Evolutionary conservation across 441 rosid genomes (phyloP), one percentile per base, ranked within the genome.

Genomic region (Francoa sonchifolia): DNA sequence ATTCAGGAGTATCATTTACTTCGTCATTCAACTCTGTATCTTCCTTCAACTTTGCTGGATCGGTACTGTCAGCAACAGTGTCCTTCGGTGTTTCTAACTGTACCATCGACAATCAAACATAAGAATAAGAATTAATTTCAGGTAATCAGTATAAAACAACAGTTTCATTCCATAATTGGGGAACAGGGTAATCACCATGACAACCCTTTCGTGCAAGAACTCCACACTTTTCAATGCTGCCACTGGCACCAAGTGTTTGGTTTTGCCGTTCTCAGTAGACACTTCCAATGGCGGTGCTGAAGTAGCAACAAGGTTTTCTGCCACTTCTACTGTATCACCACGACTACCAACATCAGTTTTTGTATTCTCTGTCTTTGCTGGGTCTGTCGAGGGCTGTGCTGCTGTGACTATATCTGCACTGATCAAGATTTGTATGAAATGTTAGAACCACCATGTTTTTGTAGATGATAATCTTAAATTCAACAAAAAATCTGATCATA

Each of bases 21-120:
- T 73, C 71, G 55, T 71, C 73, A 21, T 50, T 63, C 66, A 66
- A 41, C 48, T 60, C 66, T 2, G 34, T 31, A 61, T 52, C 59
- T 66, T 59, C 62, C 8, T 47, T 63, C 18, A 62, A 46, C 51
- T 44, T 64, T 17, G 65, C 54, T 18, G 48, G 59, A 57, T 54
- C 59, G 10, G 42, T 67, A 41, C 39, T 60, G 48, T 59, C 68
- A 44, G 57, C 63, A 3, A 40, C 65, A 22, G 42, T 37, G 12
- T 56, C 57, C 15, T 47, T 43, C 19, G 54, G 31, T 33, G 56
- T 21, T 46, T 61, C 32, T 11, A 74, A 59, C 95, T 83, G 75
- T 36, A 57, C 8, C 6, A 36, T n/a, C 19, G 42, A 42, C 2
- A 23, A 66, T 29, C 42, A 15, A 39, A 15, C 11, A 11, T 13